phyloP scores from a whole-genome alignment of 345 rosid species.

The Sapria himalayana region DNA sequence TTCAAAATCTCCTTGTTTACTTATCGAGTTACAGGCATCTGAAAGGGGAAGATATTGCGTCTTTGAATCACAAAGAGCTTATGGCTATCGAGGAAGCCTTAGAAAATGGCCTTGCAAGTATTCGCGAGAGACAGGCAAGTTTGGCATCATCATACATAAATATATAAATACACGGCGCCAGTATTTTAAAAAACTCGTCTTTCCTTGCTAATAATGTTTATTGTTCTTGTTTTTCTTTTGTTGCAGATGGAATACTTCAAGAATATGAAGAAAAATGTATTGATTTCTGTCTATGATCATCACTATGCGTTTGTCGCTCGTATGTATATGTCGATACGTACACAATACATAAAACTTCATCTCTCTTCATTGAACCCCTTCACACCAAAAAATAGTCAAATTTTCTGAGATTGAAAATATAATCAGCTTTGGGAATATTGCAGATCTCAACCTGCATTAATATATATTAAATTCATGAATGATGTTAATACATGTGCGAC shows the following conservation, averaged over 20 bases:
- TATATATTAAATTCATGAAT: too few species aligned
- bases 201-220: too few species aligned
- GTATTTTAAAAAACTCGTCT: not conserved
- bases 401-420: too few species aligned
- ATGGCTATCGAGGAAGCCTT: slow-evolving; percentile 43
- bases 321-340: too few species aligned
- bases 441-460: too few species aligned
- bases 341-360: too few species aligned
- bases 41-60: slow-evolving; percentile 49
- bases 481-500: too few species aligned
- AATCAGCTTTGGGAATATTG: too few species aligned
- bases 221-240: slow-evolving; percentile 4
- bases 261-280: slow-evolving; percentile 24
- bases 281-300: too few species aligned
- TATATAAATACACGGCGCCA: not conserved
- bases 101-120: slow-evolving; percentile 31
- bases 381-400: too few species aligned
- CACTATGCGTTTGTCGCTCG: too few species aligned
- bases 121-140: slow-evolving; percentile 35
- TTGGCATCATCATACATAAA: not conserved
- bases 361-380: too few species aligned
- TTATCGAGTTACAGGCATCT: slow-evolving; percentile 25
- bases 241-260: slow-evolving; percentile 20
- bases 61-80: slow-evolving; percentile 37
- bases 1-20: not conserved